These are phyloP conservation scores for Chloropicon primus DNA, from an alignment of 139 green algal species.

Conservation along the genomic window DNA sequence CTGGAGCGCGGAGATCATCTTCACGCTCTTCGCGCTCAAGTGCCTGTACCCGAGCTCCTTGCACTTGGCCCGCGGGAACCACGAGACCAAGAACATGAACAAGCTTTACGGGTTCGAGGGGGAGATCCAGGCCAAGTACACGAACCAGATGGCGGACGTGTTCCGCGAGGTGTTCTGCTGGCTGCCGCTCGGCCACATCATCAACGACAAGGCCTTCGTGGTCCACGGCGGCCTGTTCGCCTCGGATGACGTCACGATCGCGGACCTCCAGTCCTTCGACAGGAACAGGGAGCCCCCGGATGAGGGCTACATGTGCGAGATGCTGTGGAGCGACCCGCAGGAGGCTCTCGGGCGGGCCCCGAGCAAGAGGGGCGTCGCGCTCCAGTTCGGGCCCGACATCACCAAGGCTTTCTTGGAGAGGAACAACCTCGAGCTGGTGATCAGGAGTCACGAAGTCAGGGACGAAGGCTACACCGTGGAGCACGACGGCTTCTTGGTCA, in stretches of 20 bases:
- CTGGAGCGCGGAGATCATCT: slow-evolving; percentile 84
- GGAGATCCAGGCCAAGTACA: slow-evolving; percentile 61
- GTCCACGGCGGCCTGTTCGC: slow-evolving; percentile 87
- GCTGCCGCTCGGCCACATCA: slow-evolving; percentile 72
- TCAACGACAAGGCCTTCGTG: slow-evolving; percentile 61
- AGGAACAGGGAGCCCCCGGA: slow-evolving; percentile 84
- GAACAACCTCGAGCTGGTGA: slow-evolving; percentile 68
- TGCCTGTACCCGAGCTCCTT: slow-evolving; percentile 10
- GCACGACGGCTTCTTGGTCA: slow-evolving; percentile 77
- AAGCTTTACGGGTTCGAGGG: slow-evolving; percentile 93
- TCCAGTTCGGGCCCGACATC: slow-evolving; percentile 51
- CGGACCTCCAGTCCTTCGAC: slow-evolving; percentile 73
- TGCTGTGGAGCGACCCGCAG: slow-evolving; percentile 87
- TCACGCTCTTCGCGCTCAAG: slow-evolving; percentile 87
- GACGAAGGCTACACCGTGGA: slow-evolving; percentile 87
- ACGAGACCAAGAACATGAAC: slow-evolving; percentile 91
- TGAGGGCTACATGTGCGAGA: slow-evolving; percentile 90
- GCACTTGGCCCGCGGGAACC: slow-evolving; percentile 80
- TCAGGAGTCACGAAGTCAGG: slow-evolving; percentile 61
- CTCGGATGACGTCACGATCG: slow-evolving; percentile 68
- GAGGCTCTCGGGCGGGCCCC: slow-evolving; percentile 44
- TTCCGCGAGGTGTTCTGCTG: slow-evolving; percentile 83
- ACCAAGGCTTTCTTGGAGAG: slow-evolving; percentile 67
- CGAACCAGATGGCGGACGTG: slow-evolving; percentile 59
- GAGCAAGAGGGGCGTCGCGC: slow-evolving; percentile 82